Base-by-base conservation (phyloP, 2,329 filamentous ascomycete species). In the Paecilomyces sp. region DNA sequence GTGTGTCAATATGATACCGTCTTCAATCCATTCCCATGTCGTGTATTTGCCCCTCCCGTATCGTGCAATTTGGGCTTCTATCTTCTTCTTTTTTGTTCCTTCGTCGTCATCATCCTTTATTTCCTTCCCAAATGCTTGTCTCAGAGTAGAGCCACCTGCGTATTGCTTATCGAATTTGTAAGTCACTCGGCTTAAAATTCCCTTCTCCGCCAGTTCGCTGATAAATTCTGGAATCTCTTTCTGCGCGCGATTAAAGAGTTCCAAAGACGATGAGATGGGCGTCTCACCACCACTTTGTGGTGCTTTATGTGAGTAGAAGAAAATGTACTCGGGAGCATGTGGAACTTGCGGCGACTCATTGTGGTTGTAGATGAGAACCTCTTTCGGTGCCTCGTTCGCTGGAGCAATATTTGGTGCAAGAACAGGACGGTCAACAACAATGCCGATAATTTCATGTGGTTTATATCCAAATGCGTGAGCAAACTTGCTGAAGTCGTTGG, bases 321-420 rank as follows among this genome's bases (percentile, higher is more conserved):
- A 80, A 55, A 82, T 77, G 60, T 82, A 82, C 61, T 79, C 80
- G 0, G 80, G 80, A 0, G 79, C 78, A 60, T 82, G 80, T 1
- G 80, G 80, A 0, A 81, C 79, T 61, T 81, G 79, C 0, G 78
- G 77, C 0, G 77, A 81, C 62, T 82, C 80, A 61, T 82, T 82
- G 67, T 82, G 80, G 63, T 74, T 81, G 65, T 80, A 81, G 50
- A 82, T 80, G 7, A 76, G 68, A 0, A 80, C 76, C 55, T 79
- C 74, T 62, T 79, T 79, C 1, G 79, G 77, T 2, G 78, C 73
- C 65, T 81, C 78, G 58, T 81, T 82, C 3, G 80, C 80, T 0
- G 79, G 79, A 1, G 76, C 76, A 1, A 79, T 76, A 58, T 79
- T 79, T 4, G 74, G 74, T 2, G 77, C 77, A 3, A 79, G 71